Percentiles rank a stretch among this genome's conserved stretches.
Conservation (phyloP, 371 early-diverging fungal genomes). For the Umbelopsis sp. region DNA sequence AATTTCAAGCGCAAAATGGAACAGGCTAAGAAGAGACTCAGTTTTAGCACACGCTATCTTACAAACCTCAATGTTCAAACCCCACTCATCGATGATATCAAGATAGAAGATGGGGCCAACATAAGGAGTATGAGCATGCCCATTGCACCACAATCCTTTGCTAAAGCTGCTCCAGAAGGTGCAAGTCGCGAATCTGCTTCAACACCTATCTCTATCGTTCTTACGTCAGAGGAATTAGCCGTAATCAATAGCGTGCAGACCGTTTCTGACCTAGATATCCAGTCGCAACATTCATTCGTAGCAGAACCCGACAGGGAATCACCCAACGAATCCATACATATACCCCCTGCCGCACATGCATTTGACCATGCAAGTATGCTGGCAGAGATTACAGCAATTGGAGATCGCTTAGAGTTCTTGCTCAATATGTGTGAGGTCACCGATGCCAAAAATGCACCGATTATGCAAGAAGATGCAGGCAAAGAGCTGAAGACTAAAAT, state of each 20-base stretch:
- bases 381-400: not conserved
- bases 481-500: conserved; percentile 8
- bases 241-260: not conserved
- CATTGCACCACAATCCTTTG: not conserved
- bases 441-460: not conserved
- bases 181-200: conserved; percentile 35
- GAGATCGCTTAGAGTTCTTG: not conserved
- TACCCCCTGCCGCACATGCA: not conserved
- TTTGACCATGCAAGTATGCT: not conserved
- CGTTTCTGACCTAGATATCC: not conserved
- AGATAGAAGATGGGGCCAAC: conserved; percentile 26
- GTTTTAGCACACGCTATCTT: conserved; percentile 47
- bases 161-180: conserved; percentile 36
- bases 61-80: conserved; percentile 18
- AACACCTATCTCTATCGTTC: conserved; percentile 21
- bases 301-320: not conserved
- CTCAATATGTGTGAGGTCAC: not conserved
- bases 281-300: not conserved
- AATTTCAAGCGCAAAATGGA: conserved; percentile 38
- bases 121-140: conserved; percentile 16
- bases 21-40: conserved; percentile 47
- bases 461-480: not conserved
- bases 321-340: not conserved
- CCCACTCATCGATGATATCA: conserved; percentile 22
- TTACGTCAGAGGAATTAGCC: not conserved